A percentile compares a stretch with the other conserved stretches of the same genome.
Evolutionary conservation across 148 eudicot genomes (phyloP).

Genomic region (Persicaria tinctoria): DNA sequence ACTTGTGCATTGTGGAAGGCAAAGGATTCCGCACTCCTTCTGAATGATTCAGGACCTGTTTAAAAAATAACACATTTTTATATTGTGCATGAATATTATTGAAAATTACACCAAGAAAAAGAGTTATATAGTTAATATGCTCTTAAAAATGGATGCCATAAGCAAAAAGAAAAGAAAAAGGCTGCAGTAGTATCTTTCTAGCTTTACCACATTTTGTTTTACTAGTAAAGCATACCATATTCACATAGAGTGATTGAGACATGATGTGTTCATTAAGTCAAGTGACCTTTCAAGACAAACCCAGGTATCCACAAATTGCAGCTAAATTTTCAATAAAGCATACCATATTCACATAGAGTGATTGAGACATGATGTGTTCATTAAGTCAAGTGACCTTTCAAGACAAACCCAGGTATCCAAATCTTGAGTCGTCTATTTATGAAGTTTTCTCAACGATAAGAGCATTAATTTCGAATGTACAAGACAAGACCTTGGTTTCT

Average conservation of each 20-base stretch:
- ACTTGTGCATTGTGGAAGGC: constrained; percentile 66
- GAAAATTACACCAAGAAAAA: not conserved
- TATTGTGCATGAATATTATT: constrained; percentile 1
- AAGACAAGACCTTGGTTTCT: constrained; percentile 3
- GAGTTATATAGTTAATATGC: not conserved
- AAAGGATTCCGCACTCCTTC: constrained; percentile 86
- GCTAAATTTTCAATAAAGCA: too few species aligned
- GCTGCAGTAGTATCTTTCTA: not conserved
- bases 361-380: not conserved
- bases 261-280: not conserved
- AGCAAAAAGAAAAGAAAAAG: not conserved
- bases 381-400: not conserved
- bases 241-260: not conserved
- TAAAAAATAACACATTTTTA: constrained; percentile 14
- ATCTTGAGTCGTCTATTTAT: not conserved
- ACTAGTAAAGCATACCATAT: not conserved
- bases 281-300: not conserved
- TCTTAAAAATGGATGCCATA: too few species aligned
- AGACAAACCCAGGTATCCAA: not conserved
- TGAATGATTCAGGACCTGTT: constrained; percentile 68
- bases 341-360: not conserved
- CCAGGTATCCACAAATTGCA: not conserved
- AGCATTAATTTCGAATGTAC: not conserved
- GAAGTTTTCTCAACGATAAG: not conserved
- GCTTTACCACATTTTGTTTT: not conserved